These are phyloP conservation scores for Solanum corneliomulleri DNA, from an alignment of 257 asterid genomes.

Conservation along the genomic window DNA sequence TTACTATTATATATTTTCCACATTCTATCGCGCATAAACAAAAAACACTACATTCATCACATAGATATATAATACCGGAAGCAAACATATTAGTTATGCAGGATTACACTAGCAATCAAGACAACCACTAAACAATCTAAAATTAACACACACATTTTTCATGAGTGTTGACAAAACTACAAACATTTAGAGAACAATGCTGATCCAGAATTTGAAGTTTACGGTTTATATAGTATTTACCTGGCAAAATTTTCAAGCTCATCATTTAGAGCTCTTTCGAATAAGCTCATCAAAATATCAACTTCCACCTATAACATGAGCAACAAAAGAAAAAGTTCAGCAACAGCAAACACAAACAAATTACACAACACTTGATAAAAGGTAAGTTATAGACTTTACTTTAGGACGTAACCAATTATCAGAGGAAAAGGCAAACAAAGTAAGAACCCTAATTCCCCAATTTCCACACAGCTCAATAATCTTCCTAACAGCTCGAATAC, in stretches of 20 bases:
- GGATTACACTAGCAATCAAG: neutral
- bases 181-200: neutral
- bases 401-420: conserved; percentile 64
- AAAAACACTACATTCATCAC: neutral
- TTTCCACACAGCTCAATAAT: conserved; percentile 32
- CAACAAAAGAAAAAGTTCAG: neutral
- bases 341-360: neutral
- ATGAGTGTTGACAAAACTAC: neutral
- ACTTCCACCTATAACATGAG: conserved; percentile 11
- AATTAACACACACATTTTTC: neutral
- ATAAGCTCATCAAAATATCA: conserved; percentile 21
- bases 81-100: neutral
- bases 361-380: neutral
- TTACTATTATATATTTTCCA: neutral
- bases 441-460: conserved; percentile 44
- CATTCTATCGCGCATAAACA: no score
- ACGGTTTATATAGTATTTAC: neutral
- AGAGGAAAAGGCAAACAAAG: conserved; percentile 58
- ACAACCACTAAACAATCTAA: neutral
- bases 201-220: neutral
- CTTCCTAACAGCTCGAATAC: conserved; percentile 27
- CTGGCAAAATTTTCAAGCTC: conserved; percentile 6
- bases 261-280: conserved; percentile 4
- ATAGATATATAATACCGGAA: neutral
- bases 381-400: conserved; percentile 14